A percentile compares a stretch with the other conserved stretches of the same genome.
These are phyloP conservation scores for Amanita brunnescens DNA, from an alignment of 768 basidiomycete species.

Conservation along the genomic window DNA sequence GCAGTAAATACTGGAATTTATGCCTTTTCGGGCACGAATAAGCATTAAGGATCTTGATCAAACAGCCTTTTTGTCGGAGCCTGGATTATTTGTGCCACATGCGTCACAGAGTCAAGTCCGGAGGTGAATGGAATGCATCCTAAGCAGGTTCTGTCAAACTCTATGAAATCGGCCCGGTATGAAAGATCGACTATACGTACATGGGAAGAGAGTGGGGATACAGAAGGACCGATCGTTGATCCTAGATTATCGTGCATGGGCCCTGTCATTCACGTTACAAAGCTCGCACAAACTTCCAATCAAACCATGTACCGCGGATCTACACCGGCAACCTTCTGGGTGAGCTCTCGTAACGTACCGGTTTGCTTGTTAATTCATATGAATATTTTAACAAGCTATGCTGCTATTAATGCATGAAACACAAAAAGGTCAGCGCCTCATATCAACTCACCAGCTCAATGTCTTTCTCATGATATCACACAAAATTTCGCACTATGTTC, in stretches of 20 bases:
- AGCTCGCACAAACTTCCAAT: not conserved
- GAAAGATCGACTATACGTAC: conserved; percentile 4
- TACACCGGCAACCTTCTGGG: not conserved
- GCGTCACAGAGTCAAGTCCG: not conserved
- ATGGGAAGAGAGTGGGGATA: not conserved
- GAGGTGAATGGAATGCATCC: not conserved
- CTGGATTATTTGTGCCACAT: not conserved
- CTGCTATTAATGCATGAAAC: not conserved
- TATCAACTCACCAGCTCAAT: not conserved
- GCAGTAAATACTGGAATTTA: not conserved
- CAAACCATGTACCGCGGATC: not conserved
- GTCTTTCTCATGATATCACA: not conserved
- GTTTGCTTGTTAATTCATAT: not conserved
- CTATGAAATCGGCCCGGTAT: conserved; percentile 3
- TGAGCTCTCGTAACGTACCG: not conserved
- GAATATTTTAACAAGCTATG: not conserved
- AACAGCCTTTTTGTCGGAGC: not conserved
- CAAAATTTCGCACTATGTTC: not conserved
- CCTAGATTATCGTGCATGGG: not conserved
- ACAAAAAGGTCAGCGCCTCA: not conserved
- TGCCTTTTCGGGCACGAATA: not conserved
- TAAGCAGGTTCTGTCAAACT: conserved; percentile 6
- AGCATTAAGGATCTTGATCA: not conserved
- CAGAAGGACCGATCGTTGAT: conserved; percentile 1
- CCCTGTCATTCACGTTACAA: not conserved